phyloP scores from a whole-genome alignment of 306 rosid genomes.

The Lathyrus sativus region DNA sequence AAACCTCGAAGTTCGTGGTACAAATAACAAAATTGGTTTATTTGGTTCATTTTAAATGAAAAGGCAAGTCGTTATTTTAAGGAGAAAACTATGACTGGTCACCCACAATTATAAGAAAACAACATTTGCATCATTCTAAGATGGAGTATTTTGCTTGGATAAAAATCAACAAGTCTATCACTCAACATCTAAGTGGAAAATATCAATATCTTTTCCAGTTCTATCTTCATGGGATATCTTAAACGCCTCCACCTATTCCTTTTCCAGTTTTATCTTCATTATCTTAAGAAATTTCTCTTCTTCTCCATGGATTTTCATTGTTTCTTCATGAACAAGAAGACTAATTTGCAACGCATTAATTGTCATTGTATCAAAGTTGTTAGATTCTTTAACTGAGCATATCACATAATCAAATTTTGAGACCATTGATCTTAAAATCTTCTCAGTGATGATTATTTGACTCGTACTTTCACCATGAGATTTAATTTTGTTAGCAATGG shows the following conservation, averaged over 20 bases:
- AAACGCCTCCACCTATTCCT: neutral
- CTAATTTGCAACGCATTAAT: neutral
- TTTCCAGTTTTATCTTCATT: neutral
- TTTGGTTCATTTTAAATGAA: too few relatives aligned
- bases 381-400: neutral
- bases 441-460: neutral
- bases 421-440: neutral
- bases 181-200: too few relatives aligned
- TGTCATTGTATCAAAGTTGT: neutral
- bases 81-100: too few relatives aligned
- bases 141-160: too few relatives aligned
- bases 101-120: too few relatives aligned
- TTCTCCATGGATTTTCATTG: neutral
- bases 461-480: neutral
- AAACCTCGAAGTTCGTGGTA: too few relatives aligned
- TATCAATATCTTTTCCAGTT: too few relatives aligned
- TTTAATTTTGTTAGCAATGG: slow-evolving; percentile 9
- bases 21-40: too few relatives aligned
- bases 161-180: too few relatives aligned
- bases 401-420: neutral
- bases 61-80: too few relatives aligned
- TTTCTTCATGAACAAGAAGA: neutral
- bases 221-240: too few relatives aligned
- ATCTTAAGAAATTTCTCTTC: neutral
- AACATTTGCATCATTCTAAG: too few relatives aligned